Evolutionary conservation across 2,329 filamentous ascomycete genomes (phyloP), one percentile per base, ranked within the genome.

Genomic region (Apiospora arundinis): DNA sequence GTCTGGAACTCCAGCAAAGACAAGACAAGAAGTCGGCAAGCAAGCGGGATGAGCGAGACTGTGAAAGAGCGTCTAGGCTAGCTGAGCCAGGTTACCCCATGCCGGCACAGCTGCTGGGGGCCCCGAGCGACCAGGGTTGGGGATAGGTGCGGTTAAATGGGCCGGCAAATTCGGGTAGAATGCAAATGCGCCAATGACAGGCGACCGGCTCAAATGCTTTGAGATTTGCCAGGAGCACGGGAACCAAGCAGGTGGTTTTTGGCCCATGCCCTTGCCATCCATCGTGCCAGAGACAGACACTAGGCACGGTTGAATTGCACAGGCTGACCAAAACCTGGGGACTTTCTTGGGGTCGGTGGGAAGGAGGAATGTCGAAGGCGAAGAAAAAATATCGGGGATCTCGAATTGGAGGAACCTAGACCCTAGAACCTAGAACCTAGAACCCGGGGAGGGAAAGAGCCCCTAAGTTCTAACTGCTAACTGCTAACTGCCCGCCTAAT

Each of bases 111-210:
- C 5, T 44, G 42, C 25, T 67, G 65, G 42, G 42, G 9, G 16
- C 66, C 46, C 44, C 42, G 44, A 48, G 66, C 66, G 44, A 37
- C 66, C 28, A 8, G 66, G 44, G 16, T 6, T 7, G 16, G 37
- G 44, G 44, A 37, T 46, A 68, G 66, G 66, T 16, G 25, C 66
- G 66, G 66, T 37, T 68, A 68, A 68, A 68, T 45, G 6, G 66
- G 16, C 66, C 66, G 66, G 66, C 21, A 46, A 68, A 68, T 68
- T 68, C 66, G 44, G 66, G 66, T 45, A 68, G 44, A 68, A 68
- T 68, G 18, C 9, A 68, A 68, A 48, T 40, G 66, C 66, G 21
- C 66, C 66, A 68, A 68, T 68, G 11, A 18, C 42, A 68, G 18
- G 25, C 66, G 44, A 7, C 25, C 66, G 66, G 66, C 48, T 68